phyloP scores from a whole-genome alignment of 768 basidiomycete genomes.

The Mycena venus region DNA sequence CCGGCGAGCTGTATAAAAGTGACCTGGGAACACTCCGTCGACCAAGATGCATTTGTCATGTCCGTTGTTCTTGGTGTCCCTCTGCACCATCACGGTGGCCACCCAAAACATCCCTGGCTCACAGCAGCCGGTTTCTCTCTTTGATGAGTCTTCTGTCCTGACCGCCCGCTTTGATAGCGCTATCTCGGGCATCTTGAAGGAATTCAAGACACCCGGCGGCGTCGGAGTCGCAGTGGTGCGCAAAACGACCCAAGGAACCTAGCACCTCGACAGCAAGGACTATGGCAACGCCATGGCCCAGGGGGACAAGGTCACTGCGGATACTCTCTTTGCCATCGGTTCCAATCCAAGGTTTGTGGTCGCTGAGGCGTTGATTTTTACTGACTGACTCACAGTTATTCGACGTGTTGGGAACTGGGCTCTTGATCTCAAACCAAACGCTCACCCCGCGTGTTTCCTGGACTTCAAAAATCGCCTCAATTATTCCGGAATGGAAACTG shows the following conservation, averaged over 20 bases:
- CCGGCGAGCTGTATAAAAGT: too few species aligned
- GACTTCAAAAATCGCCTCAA: conserved; percentile 38
- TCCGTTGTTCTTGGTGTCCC: too few species aligned
- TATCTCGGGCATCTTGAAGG: conserved; percentile 38
- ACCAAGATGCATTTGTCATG: too few species aligned
- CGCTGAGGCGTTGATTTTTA: not conserved
- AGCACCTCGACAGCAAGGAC: conserved; percentile 47
- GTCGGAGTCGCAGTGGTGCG: conserved; percentile 44
- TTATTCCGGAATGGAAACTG: conserved; percentile 43
- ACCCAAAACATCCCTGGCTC: too few species aligned
- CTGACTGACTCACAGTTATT: conserved; percentile 36
- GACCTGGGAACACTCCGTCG: too few species aligned
- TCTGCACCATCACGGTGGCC: too few species aligned
- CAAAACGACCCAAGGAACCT: conserved; percentile 38
- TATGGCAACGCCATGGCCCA: conserved; percentile 44
- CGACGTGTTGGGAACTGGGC: conserved; percentile 39
- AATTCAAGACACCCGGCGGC: conserved; percentile 45
- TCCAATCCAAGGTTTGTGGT: conserved; percentile 46
- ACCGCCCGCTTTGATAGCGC: conserved; percentile 35
- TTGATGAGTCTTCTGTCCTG: conserved; percentile 17
- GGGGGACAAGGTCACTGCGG: conserved; percentile 38
- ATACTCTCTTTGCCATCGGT: conserved; percentile 44
- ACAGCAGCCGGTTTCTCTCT: not conserved
- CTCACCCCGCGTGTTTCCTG: conserved; percentile 42
- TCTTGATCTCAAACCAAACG: conserved; percentile 44